These are phyloP conservation scores for Puccinia horiana DNA, from an alignment of 1,284 basidiomycete genomes.

Conservation along the genomic window DNA sequence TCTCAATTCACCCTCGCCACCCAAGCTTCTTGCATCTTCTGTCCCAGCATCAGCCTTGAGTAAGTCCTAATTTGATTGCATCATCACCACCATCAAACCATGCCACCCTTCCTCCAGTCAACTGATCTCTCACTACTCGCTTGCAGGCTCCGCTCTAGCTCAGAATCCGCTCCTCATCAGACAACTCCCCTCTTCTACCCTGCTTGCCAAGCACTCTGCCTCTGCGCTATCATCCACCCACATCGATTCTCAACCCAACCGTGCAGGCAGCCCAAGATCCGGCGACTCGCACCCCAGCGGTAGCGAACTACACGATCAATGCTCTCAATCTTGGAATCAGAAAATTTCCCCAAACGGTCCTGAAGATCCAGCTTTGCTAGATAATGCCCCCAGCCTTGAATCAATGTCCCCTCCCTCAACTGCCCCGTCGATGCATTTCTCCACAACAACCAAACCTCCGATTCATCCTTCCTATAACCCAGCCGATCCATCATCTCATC, in stretches of 20 bases:
- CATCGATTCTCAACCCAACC: not conserved
- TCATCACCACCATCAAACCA: not conserved
- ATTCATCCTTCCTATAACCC: not conserved
- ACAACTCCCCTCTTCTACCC: not conserved
- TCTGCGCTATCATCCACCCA: not conserved
- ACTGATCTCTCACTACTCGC: not conserved
- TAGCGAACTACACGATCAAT: not conserved
- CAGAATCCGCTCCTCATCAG: conserved; percentile 10
- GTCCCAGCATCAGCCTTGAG: not conserved
- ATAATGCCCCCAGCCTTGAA: not conserved
- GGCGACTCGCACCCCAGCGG: not conserved
- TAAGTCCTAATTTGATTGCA: too few relatives aligned
- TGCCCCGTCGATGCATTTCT: not conserved
- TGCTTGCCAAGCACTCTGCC: not conserved
- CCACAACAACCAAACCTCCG: not conserved
- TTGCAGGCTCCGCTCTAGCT: not conserved
- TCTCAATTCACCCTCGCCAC: not conserved
- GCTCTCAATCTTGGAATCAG: not conserved
- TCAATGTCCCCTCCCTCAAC: not conserved
- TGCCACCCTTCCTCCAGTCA: not conserved
- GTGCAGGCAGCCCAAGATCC: not conserved
- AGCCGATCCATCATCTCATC: not conserved
- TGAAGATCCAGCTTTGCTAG: not conserved
- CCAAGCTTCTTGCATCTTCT: not conserved
- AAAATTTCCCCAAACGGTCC: not conserved